Evolutionary conservation across 495 filamentous ascomycete genomes (phyloP), one percentile per base, ranked within the genome.

Genomic region (Annulohypoxylon moriforme): DNA sequence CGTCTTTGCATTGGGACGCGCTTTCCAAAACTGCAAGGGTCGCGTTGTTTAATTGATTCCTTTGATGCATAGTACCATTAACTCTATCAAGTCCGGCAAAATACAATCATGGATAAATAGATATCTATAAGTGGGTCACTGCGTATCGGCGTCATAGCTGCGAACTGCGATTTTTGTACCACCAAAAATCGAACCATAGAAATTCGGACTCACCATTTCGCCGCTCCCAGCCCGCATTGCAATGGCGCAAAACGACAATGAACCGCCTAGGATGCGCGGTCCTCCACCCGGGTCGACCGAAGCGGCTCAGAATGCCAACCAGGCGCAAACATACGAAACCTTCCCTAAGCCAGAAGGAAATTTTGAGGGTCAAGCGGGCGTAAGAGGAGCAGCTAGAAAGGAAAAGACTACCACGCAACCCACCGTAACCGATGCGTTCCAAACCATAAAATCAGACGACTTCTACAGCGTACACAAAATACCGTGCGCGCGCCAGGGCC

Each of bases 401-500:
- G 68, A 71, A 60, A 87, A 72, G 82, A 85, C 13, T 82, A 84
- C 25, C 85, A 83, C 38, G 83, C 85, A 53, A 77, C 81, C 42
- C 46, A 80, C 40, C 78, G 82, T 97, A 44, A 80, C 82, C 8
- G 90, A 94, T 14, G 92, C 88, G 0, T 77, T 92, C 22, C 86
- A 88, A 42, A 87, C 86, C 20, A 88, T 97, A 55, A 87, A 86
- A 14, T 57, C 89, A 8, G 81, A 89, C 52, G 92, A 97, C 76
- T 90, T 94, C 60, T 83, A 88, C 25, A 86, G 88, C 9, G 85
- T 97, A 64, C 89, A 94, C 79, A 90, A 91, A 75, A 84, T 88
- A 67, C 96, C 95, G 18, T 98, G 96, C 80, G 90, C 92, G 4
- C 88, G 95, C 27, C 90, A 96, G 72, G 89, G 92, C 14, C 81